Evolutionary conservation across 208 protist species (phyloP).

Genomic region (Trypanosoma grayi): DNA sequence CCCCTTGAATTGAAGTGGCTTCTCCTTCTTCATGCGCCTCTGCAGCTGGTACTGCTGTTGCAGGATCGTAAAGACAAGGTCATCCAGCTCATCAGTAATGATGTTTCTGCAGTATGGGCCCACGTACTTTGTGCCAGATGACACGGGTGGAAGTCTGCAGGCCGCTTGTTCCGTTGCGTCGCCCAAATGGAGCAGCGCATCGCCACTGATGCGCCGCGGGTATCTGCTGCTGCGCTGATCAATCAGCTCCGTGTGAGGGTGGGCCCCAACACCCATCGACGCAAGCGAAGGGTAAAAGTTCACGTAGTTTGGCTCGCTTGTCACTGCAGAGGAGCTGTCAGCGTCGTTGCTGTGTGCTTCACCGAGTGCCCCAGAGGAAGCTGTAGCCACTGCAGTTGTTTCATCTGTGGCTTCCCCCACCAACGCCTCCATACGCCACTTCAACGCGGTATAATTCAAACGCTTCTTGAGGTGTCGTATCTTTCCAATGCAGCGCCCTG

Average conservation of each 20-base stretch:
- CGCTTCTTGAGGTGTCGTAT: slow-evolving; percentile 13
- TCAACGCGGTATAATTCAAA: neutral
- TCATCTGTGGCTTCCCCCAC: neutral
- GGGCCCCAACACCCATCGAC: slow-evolving; percentile 37
- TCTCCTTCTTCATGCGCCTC: slow-evolving; percentile 41
- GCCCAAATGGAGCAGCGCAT: slow-evolving; percentile 13
- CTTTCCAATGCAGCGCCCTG: neutral
- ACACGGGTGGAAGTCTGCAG: neutral
- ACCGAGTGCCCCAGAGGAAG: slow-evolving; percentile 2
- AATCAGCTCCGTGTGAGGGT: slow-evolving; percentile 29
- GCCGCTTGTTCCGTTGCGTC: neutral
- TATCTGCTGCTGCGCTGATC: slow-evolving; percentile 52
- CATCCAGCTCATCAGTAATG: slow-evolving; percentile 57
- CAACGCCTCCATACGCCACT: neutral
- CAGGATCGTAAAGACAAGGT: slow-evolving; percentile 61
- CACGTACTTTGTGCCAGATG: slow-evolving; percentile 24
- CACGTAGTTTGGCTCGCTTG: slow-evolving; percentile 4
- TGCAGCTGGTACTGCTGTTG: slow-evolving; percentile 60
- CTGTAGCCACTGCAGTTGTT: neutral
- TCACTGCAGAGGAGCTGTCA: neutral
- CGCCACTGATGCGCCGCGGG: slow-evolving; percentile 14
- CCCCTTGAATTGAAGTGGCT: slow-evolving; percentile 57
- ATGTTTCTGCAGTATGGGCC: slow-evolving; percentile 44
- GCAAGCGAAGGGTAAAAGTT: slow-evolving; percentile 46
- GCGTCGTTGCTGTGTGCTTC: slow-evolving; percentile 7